Evolutionary conservation across 495 filamentous ascomycete genomes (phyloP), one percentile per base, ranked within the genome.

Genomic region (Friedmanniomyces simplex): DNA sequence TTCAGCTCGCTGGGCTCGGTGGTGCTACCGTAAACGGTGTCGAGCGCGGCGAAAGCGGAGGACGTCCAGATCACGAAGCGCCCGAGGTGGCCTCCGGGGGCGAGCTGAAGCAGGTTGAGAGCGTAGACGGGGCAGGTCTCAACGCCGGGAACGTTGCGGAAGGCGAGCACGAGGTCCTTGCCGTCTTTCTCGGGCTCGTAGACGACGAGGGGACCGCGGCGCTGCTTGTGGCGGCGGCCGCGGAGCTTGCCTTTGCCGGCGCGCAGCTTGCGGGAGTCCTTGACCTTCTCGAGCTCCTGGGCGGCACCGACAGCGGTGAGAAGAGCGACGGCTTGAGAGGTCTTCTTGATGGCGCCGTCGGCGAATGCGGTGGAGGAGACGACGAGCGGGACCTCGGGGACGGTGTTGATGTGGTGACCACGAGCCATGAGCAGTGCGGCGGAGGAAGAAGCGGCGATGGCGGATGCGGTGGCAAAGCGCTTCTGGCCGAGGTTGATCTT

Each of bases 11-110:
- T 88, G 59, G 89, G 82, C 66, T 77, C 77, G 69, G 85, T 89
- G 63, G 88, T 90, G 69, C 84, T 85, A 68, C 94, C 93, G 79
- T 97, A 98, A 82, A 98, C 85, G 72, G 79, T 79, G 77, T 97
- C 90, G 58, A 98, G 87, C 61, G 93, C 88, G 74, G 89, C 81
- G 80, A 98, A 96, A 52, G 93, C 93, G 60, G 89, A 81, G 57
- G 94, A 96, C 65, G 93, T 91, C 93, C 93, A 98, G 81, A 98
- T 81, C 74, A 97, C 81, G 83, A 98, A 98, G 70, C 93, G 94
- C 67, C 93, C 93, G 70, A 98, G 88, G 77, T 98, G 93, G 67
- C 93, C 93, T 81, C 93, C 93, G 58, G 93, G 93, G 63, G 93
- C 93, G 71, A 98, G 88, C 78, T 97, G 93, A 71, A 98, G 87